A percentile compares a stretch with the other conserved stretches of the same genome.
Evolutionary conservation across 805 yeast species (phyloP).

Genomic region (Wickerhamiella parazyma): DNA sequence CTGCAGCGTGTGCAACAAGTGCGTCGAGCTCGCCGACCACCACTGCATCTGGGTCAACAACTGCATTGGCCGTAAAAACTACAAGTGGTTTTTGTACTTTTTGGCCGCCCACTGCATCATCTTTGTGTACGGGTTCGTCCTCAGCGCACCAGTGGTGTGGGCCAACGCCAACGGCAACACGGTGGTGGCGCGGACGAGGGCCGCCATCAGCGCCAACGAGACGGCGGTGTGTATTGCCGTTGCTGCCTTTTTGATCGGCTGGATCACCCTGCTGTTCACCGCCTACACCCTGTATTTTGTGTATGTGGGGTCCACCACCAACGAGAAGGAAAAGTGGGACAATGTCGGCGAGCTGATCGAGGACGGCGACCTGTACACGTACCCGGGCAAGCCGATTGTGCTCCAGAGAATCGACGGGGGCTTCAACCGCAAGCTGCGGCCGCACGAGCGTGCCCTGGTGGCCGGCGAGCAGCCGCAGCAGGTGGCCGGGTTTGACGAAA

Average conservation of each 20-base stretch:
- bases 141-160: conserved; percentile 3
- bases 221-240: conserved; percentile 28
- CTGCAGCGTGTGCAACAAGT: conserved; percentile 38
- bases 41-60: conserved; percentile 54
- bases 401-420: conserved; percentile 18
- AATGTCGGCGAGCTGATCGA: conserved; percentile 40
- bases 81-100: conserved; percentile 44
- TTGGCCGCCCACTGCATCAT: conserved; percentile 36
- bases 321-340: conserved; percentile 62
- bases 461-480: conserved; percentile 14
- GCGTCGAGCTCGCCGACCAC: conserved; percentile 41
- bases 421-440: conserved; percentile 22
- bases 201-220: conserved; percentile 21
- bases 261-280: conserved; percentile 34
- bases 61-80: conserved; percentile 49
- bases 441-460: conserved; percentile 20
- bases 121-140: conserved; percentile 33
- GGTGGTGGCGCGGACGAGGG: conserved; percentile 3
- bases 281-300: conserved; percentile 37
- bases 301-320: conserved; percentile 59
- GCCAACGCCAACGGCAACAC: neutral
- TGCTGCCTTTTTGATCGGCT: conserved; percentile 32
- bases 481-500: conserved; percentile 20
- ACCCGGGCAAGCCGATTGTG: conserved; percentile 19
- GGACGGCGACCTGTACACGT: conserved; percentile 28